These are phyloP conservation scores for Fusarium dimerum DNA, from an alignment of 2,329 filamentous ascomycete genomes.

Conservation along the genomic window DNA sequence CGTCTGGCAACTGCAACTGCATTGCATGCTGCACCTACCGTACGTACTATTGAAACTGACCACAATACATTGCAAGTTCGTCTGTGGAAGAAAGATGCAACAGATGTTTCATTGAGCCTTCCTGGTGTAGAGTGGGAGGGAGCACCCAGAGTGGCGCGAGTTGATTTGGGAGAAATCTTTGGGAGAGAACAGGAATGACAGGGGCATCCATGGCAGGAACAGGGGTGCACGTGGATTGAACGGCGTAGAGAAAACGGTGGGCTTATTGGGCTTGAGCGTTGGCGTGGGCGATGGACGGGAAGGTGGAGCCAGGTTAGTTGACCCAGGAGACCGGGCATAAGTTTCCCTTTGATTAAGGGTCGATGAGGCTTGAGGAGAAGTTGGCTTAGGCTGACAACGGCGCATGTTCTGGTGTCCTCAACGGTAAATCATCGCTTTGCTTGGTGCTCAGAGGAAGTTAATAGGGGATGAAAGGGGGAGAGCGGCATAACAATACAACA, in stretches of 20 bases:
- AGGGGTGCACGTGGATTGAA: slow-evolving; percentile 12
- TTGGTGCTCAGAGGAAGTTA: not conserved
- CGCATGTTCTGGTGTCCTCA: too few relatives aligned
- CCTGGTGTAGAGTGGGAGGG: too few relatives aligned
- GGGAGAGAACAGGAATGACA: slow-evolving; percentile 13
- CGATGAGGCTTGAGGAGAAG: slow-evolving; percentile 27
- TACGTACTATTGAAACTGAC: too few relatives aligned
- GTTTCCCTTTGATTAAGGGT: slow-evolving; percentile 32
- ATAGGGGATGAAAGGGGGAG: not conserved
- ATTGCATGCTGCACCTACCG: not conserved
- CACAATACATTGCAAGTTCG: too few relatives aligned
- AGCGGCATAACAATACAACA: not conserved
- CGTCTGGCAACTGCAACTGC: not conserved
- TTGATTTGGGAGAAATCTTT: not conserved
- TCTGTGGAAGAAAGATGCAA: too few relatives aligned
- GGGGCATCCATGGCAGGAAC: slow-evolving; percentile 3
- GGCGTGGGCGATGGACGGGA: slow-evolving; percentile 8
- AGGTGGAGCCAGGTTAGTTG: slow-evolving; percentile 26
- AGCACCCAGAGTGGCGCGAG: too few relatives aligned
- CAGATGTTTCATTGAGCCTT: too few relatives aligned
- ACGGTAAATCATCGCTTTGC: too few relatives aligned
- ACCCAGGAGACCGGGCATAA: slow-evolving; percentile 29
- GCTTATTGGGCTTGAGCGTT: slow-evolving; percentile 11
- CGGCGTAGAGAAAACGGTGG: slow-evolving; percentile 15
- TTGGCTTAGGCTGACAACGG: too few relatives aligned